Evolutionary conservation across 148 eudicot genomes (phyloP).

Genomic region (Amaranthus palmeri): DNA sequence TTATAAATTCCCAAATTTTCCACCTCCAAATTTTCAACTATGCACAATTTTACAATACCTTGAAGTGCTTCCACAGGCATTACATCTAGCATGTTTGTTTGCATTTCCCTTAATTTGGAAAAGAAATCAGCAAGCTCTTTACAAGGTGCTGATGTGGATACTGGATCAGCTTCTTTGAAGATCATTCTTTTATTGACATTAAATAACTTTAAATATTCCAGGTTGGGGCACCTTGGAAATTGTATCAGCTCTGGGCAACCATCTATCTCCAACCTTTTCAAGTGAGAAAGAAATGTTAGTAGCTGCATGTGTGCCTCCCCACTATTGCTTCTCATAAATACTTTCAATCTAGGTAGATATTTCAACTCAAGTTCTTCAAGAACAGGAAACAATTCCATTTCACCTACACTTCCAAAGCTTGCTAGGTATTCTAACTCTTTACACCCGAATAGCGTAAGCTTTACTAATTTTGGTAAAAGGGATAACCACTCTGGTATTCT

Average conservation of each 20-base stretch:
- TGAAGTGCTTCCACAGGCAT: not conserved
- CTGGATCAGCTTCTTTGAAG: not conserved
- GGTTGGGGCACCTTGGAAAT: not conserved
- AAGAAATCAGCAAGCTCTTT: not conserved
- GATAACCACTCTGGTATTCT: not conserved
- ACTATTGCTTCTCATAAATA: not conserved
- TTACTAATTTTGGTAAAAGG: conserved; percentile 8
- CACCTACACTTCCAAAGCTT: not conserved
- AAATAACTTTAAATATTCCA: not conserved
- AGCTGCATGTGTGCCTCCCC: not conserved
- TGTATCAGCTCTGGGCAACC: not conserved
- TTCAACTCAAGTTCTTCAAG: not conserved
- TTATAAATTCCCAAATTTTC: conserved; percentile 10
- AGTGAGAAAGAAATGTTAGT: not conserved
- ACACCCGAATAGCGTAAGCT: not conserved
- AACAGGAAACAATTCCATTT: conserved; percentile 9
- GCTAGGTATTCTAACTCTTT: not conserved
- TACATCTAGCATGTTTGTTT: not conserved
- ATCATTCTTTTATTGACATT: not conserved
- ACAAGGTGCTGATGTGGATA: not conserved
- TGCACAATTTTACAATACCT: not conserved
- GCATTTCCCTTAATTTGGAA: not conserved
- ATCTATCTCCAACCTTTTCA: not conserved
- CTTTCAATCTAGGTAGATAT: not conserved
- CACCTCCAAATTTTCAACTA: not conserved